Conservation (phyloP, 2,329 filamentous ascomycete species). For the Aspergillus persii region DNA sequence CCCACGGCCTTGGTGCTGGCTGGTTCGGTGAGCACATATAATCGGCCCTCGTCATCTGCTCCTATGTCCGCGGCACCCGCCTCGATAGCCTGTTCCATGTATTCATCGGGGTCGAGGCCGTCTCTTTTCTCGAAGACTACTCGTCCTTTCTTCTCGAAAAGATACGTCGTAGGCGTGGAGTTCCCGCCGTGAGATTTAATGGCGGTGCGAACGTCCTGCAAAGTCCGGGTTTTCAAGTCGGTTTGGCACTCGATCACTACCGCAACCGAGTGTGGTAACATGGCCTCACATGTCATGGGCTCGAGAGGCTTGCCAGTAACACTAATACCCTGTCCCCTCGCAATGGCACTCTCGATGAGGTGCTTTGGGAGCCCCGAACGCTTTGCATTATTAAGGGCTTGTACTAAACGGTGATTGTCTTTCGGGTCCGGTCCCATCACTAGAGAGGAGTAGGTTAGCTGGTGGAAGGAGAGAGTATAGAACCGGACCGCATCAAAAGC, state of each 20-base stretch:
- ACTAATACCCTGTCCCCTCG: constrained; percentile 82
- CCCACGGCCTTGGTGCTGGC: constrained; percentile 63
- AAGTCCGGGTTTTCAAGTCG: constrained; percentile 70
- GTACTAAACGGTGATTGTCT: constrained; percentile 72
- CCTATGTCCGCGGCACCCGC: constrained; percentile 63
- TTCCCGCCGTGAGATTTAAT: constrained; percentile 71
- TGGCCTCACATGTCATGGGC: constrained; percentile 71
- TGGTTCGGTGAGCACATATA: constrained; percentile 70
- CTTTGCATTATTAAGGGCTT: constrained; percentile 73
- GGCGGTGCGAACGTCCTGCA: constrained; percentile 69
- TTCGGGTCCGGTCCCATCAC: constrained; percentile 73
- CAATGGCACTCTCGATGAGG: constrained; percentile 79
- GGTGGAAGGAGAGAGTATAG: background rate
- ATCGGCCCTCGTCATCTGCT: constrained; percentile 63
- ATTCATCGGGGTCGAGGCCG: constrained; percentile 61
- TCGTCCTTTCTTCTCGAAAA: constrained; percentile 79
- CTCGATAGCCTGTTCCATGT: constrained; percentile 79
- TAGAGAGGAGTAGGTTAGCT: constrained; percentile 32
- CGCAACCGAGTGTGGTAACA: constrained; percentile 70
- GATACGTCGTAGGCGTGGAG: constrained; percentile 72
- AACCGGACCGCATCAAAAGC: constrained; percentile 20
- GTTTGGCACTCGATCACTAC: constrained; percentile 83
- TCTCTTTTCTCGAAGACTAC: constrained; percentile 65
- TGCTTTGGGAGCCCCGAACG: constrained; percentile 82
- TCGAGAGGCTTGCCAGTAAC: constrained; percentile 74